Percentiles rank a stretch among this genome's conserved stretches.
These are phyloP conservation scores for Erigeron canadensis DNA, from an alignment of 129 eudicot genomes.

Conservation along the genomic window DNA sequence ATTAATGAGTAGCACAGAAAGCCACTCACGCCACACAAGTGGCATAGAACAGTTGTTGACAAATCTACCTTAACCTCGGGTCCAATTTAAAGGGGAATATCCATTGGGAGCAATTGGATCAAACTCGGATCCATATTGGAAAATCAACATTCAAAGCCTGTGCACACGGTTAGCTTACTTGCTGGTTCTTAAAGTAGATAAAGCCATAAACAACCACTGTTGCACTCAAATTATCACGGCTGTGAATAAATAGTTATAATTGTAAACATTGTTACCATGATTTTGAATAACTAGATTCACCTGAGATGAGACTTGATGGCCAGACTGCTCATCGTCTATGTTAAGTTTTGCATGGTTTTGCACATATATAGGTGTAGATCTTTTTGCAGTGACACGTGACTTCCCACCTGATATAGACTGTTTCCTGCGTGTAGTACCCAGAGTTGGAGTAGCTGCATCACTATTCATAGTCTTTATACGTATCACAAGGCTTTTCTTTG, in stretches of 20 bases:
- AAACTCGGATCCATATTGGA: no score
- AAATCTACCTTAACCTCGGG: no score
- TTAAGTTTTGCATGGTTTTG: constrained; percentile 15
- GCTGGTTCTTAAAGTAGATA: no score
- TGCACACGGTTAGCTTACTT: no score
- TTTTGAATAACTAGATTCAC: constrained; percentile 24
- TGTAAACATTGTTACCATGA: constrained; percentile 15
- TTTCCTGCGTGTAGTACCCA: constrained; percentile 25
- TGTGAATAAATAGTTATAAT: background rate
- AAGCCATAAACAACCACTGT: no score
- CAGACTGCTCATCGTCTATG: constrained; percentile 16
- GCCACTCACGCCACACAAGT: background rate
- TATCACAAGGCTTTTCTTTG: constrained; percentile 26
- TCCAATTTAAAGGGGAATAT: no score
- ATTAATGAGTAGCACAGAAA: background rate
- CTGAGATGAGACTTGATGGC: constrained; percentile 21
- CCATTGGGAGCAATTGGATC: no score
- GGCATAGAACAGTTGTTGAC: no score
- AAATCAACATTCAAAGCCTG: no score
- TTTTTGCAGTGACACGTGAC: constrained; percentile 14
- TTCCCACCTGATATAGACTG: no score
- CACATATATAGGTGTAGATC: background rate
- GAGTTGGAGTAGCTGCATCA: constrained; percentile 4
- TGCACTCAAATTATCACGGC: background rate
- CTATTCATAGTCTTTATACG: constrained; percentile 33